Evolutionary conservation across 2,329 filamentous ascomycete species (phyloP).

Genomic region (Magnaporthales sp.): DNA sequence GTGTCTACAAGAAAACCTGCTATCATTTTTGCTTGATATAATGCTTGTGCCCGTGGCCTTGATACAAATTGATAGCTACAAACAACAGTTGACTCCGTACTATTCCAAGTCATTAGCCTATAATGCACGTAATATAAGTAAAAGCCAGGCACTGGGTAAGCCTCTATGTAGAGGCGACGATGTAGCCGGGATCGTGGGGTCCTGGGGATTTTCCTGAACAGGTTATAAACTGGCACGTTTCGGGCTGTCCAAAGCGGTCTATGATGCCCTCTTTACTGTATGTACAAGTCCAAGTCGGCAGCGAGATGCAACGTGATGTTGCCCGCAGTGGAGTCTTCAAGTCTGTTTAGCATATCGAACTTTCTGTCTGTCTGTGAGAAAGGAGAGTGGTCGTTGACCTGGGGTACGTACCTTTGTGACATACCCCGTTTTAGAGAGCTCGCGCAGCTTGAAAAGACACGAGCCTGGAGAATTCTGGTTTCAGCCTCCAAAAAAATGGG

Average conservation of each 20-base stretch:
- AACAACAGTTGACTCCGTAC: too few species aligned
- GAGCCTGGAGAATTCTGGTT: slow-evolving; percentile 7
- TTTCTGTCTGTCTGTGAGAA: not conserved
- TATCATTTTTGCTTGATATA: too few species aligned
- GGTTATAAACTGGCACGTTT: slow-evolving; percentile 6
- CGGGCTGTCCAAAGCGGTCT: slow-evolving; percentile 7
- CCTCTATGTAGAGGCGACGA: slow-evolving; percentile 11
- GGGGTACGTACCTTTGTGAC: slow-evolving; percentile 13
- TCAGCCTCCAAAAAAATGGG: slow-evolving; percentile 10
- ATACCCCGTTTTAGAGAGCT: slow-evolving; percentile 11
- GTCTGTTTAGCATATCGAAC: not conserved
- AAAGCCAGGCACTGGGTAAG: too few species aligned
- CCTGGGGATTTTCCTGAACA: slow-evolving; percentile 8
- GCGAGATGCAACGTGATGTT: slow-evolving; percentile 12
- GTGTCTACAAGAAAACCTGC: too few species aligned
- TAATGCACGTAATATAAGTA: too few species aligned
- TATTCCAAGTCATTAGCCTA: too few species aligned
- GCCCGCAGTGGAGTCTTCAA: slow-evolving; percentile 11
- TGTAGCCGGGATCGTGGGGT: slow-evolving; percentile 13
- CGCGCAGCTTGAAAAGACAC: slow-evolving; percentile 9
- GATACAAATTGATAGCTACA: too few species aligned
- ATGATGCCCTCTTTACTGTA: slow-evolving; percentile 8
- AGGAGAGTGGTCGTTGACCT: too few species aligned
- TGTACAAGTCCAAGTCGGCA: slow-evolving; percentile 7
- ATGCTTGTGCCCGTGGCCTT: too few species aligned